Percentiles rank a stretch among this genome's conserved stretches.
phyloP scores from a whole-genome alignment of 179 eudicot species.

The Actinidia polygama region DNA sequence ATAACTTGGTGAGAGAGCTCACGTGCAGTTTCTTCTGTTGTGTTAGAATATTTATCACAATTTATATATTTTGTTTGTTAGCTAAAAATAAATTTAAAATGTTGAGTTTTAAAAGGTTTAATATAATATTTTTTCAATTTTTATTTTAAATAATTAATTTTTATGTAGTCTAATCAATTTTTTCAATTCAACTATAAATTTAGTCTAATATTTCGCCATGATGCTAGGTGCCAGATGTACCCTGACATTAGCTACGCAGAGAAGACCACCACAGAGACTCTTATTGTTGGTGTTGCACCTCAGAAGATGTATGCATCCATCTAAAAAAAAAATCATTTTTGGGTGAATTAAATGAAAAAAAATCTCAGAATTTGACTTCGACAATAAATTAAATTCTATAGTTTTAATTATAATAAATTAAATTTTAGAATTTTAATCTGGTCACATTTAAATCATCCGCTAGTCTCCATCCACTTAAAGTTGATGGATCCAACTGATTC shows the following conservation, averaged over 20 bases:
- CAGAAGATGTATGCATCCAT: constrained; percentile 31
- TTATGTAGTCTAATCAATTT: too few relatives aligned
- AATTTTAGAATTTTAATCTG: not conserved
- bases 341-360: too few relatives aligned
- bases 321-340: not conserved
- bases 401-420: too few relatives aligned
- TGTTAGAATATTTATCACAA: too few relatives aligned
- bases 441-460: not conserved
- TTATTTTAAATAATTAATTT: too few relatives aligned
- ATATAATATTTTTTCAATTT: too few relatives aligned
- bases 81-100: not conserved
- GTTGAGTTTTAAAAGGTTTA: not conserved
- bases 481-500: too few relatives aligned
- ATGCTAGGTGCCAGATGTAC: constrained; percentile 64
- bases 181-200: too few relatives aligned
- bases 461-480: not conserved
- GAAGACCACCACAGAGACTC: constrained; percentile 32
- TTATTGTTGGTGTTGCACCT: constrained; percentile 57
- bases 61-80: not conserved
- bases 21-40: too few relatives aligned
- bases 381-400: not conserved
- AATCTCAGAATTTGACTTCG: not conserved
- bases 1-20: too few relatives aligned
- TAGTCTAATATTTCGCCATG: not conserved
- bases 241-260: constrained; percentile 49